Conservation (phyloP, 192 early-diverging fungal species). For the Chytriomyces hyalinus region DNA sequence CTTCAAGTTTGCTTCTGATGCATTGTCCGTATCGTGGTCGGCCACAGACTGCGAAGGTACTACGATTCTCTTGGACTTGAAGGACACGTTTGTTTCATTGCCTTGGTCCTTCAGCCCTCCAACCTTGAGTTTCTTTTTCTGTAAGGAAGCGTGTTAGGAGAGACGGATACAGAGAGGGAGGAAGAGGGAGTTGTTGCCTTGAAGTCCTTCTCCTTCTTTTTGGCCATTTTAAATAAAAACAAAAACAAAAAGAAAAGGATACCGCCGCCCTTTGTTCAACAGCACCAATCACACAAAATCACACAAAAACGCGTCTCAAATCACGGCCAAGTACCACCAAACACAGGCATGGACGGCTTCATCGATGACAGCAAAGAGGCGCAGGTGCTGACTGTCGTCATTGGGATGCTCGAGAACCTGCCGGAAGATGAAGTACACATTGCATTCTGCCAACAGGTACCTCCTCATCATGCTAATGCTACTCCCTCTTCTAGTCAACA, state of each 20-base stretch:
- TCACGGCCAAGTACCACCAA: neutral
- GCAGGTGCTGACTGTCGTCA: slow-evolving; percentile 3
- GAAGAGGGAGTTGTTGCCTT: neutral
- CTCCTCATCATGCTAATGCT: neutral
- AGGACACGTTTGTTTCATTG: slow-evolving; percentile 22
- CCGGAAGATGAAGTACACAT: neutral
- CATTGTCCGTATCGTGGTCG: neutral
- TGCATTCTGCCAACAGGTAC: neutral
- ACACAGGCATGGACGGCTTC: neutral
- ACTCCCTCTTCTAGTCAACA: neutral
- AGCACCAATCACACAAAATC: neutral
- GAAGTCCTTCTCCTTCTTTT: slow-evolving; percentile 33
- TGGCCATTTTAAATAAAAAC: slow-evolving; percentile 2
- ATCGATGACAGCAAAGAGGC: slow-evolving; percentile 1
- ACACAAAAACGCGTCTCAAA: neutral
- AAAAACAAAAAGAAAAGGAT: slow-evolving; percentile 18
- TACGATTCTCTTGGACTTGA: slow-evolving; percentile 25
- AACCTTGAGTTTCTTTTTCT: slow-evolving; percentile 27
- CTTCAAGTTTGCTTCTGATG: neutral
- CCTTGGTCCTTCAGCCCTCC: slow-evolving; percentile 13
- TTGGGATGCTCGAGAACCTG: slow-evolving; percentile 4
- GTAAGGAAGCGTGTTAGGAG: neutral
- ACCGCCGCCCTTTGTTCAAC: neutral
- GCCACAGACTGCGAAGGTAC: slow-evolving; percentile 24
- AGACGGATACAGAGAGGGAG: neutral